A percentile compares a stretch with the other conserved stretches of the same genome.
These are phyloP conservation scores for Lachnum nothofagi DNA, from an alignment of 2,329 filamentous ascomycete genomes.

Conservation along the genomic window DNA sequence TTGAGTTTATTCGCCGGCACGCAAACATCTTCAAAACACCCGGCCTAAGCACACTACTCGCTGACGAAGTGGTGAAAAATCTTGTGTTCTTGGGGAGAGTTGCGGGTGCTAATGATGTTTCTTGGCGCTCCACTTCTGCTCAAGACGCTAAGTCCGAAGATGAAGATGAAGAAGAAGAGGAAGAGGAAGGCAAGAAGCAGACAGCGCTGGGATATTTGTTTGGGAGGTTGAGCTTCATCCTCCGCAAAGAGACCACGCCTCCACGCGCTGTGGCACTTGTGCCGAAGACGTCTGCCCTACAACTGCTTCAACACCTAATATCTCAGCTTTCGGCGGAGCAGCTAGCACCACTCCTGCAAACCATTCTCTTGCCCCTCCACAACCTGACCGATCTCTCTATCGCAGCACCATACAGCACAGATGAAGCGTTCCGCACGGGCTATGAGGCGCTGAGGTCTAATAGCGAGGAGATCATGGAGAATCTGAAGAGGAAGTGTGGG, in stretches of 20 bases:
- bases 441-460: conserved; percentile 68
- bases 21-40: conserved; percentile 55
- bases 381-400: conserved; percentile 80
- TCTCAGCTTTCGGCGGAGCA: conserved; percentile 53
- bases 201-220: conserved; percentile 69
- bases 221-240: conserved; percentile 68
- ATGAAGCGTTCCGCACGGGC: conserved; percentile 61
- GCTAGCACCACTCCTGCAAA: conserved; percentile 58
- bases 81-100: conserved; percentile 73
- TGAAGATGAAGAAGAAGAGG: conserved; percentile 39
- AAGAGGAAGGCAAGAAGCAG: conserved; percentile 40
- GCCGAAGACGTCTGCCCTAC: conserved; percentile 70
- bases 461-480: conserved; percentile 71
- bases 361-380: conserved; percentile 64
- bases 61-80: conserved; percentile 72
- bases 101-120: conserved; percentile 53
- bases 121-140: conserved; percentile 39
- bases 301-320: conserved; percentile 66
- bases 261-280: conserved; percentile 57
- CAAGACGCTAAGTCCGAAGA: conserved; percentile 41
- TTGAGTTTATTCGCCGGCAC: conserved; percentile 48
- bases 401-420: conserved; percentile 63
- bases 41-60: conserved; percentile 67
- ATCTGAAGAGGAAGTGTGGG: conserved; percentile 80
- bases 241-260: conserved; percentile 68